These are phyloP conservation scores for Pachysandra terminalis DNA, from an alignment of 164 flowering plant genomes.

Conservation along the genomic window DNA sequence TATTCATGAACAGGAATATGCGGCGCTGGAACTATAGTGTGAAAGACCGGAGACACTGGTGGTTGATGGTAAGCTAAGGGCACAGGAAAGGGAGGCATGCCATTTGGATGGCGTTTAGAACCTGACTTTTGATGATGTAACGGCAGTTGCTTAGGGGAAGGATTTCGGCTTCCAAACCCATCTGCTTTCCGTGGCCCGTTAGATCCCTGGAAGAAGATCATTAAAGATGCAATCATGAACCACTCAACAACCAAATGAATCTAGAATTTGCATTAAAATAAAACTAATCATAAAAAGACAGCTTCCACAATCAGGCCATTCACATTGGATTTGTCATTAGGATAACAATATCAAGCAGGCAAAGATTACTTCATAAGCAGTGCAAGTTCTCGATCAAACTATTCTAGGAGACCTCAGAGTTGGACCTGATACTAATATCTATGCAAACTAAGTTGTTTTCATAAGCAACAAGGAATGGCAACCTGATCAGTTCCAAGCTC, in stretches of 20 bases:
- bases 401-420: too few relatives aligned
- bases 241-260: background rate
- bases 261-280: background rate
- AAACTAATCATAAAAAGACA: background rate
- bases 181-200: constrained; percentile 47
- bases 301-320: background rate
- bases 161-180: constrained; percentile 37
- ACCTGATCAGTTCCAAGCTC: background rate
- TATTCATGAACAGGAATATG: constrained; percentile 55
- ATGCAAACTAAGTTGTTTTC: background rate
- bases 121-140: constrained; percentile 56
- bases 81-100: constrained; percentile 51
- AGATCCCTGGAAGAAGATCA: constrained; percentile 37
- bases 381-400: background rate
- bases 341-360: background rate
- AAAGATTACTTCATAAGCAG: background rate
- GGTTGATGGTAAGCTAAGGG: constrained; percentile 54
- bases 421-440: background rate
- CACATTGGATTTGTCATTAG: background rate
- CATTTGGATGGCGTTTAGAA: constrained; percentile 54
- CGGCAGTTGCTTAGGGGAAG: constrained; percentile 39
- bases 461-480: background rate
- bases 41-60: constrained; percentile 45
- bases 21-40: constrained; percentile 46
- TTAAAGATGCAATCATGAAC: background rate